Evolutionary conservation across 2,329 filamentous ascomycete species (phyloP).

Genomic region (Elsinoe arachidis): DNA sequence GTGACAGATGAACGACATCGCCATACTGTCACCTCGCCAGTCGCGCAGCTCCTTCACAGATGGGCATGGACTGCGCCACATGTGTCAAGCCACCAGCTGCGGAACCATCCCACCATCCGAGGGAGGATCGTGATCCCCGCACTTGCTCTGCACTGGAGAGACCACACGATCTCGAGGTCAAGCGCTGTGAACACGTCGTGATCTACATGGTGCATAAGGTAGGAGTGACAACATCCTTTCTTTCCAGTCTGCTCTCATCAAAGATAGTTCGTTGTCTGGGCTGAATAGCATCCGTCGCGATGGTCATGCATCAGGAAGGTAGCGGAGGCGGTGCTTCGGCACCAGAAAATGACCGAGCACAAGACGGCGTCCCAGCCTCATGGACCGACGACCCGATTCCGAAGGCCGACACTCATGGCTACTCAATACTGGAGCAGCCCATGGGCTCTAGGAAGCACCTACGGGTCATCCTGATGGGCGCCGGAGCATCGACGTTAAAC

Average conservation of each 20-base stretch:
- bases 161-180: not conserved
- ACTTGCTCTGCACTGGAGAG: not conserved
- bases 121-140: not conserved
- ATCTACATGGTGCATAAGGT: too few species aligned
- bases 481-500: constrained; percentile 35
- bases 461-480: constrained; percentile 35
- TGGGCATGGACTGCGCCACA: not conserved
- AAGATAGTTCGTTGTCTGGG: too few species aligned
- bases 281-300: not conserved
- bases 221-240: too few species aligned
- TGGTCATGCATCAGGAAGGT: not conserved
- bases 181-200: too few species aligned
- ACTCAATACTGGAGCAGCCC: not conserved
- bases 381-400: not conserved
- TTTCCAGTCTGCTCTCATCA: too few species aligned
- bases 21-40: not conserved
- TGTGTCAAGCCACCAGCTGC: not conserved
- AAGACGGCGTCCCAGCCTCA: not conserved
- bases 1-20: not conserved
- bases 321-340: not conserved
- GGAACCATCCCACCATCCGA: not conserved
- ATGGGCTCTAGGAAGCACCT: not conserved
- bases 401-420: not conserved
- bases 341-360: not conserved
- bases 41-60: not conserved